A percentile compares a stretch with the other conserved stretches of the same genome.
phyloP scores from a whole-genome alignment of 2,329 filamentous ascomycete species.

The Penicillium sumatraense region DNA sequence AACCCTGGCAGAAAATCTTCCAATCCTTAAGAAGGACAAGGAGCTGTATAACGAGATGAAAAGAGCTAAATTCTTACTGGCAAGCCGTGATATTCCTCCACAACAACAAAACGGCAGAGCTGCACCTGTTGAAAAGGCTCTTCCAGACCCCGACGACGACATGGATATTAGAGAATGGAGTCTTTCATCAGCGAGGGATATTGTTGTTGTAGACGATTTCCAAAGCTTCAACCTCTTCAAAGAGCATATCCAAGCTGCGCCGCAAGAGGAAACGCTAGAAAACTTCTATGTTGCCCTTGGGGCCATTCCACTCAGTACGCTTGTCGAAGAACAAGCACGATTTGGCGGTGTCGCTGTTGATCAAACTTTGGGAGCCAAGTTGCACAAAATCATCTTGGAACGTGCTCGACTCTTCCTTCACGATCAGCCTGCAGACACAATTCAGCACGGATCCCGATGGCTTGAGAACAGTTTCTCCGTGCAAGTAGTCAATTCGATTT shows the following conservation, averaged over 20 bases:
- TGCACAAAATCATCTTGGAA: constrained; percentile 84
- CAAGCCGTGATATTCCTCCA: constrained; percentile 72
- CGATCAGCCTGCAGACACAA: constrained; percentile 75
- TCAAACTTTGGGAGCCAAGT: constrained; percentile 68
- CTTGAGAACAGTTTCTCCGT: constrained; percentile 83
- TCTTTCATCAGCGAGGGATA: constrained; percentile 71
- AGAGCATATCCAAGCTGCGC: constrained; percentile 79
- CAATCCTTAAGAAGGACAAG: constrained; percentile 75
- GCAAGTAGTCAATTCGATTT: constrained; percentile 76
- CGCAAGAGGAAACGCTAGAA: constrained; percentile 86
- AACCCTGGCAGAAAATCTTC: constrained; percentile 74
- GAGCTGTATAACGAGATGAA: constrained; percentile 77
- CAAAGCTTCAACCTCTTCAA: constrained; percentile 89
- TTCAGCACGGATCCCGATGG: constrained; percentile 89
- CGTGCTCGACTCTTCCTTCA: constrained; percentile 88
- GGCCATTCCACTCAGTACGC: constrained; percentile 72
- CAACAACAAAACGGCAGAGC: constrained; percentile 22
- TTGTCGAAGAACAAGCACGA: constrained; percentile 77
- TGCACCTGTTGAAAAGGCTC: constrained; percentile 31
- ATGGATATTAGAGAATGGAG: constrained; percentile 76
- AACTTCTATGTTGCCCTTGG: constrained; percentile 83
- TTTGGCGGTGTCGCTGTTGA: constrained; percentile 70
- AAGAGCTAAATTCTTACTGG: constrained; percentile 75
- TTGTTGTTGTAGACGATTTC: constrained; percentile 85
- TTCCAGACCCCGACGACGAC: constrained; percentile 64